Base-by-base conservation (phyloP, 192 early-diverging fungal genomes). In the Lunasporangiospora selenospora region DNA sequence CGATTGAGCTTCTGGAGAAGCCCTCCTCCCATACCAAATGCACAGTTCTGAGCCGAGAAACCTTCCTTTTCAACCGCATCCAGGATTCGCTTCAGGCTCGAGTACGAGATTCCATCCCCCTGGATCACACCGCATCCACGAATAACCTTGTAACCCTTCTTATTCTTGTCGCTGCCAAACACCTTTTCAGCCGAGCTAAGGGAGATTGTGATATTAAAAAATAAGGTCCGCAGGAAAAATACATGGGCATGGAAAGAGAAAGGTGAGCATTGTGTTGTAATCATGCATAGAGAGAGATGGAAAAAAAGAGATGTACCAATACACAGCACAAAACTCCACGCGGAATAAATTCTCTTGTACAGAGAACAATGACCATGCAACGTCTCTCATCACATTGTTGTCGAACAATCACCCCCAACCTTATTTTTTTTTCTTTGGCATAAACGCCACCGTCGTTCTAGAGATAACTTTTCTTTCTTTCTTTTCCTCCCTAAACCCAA, bases 11-110 rank as follows among this genome's bases (percentile, higher is more conserved):
- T 91, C 58, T 94, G 89, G 9, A 96, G 69, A 16, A 96, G 79
- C 2, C 90, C 91, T 54, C 89, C 90, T 37, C 94, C 94, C 94
- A 96, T 96, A 13, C 94, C 94, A 55, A 92, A 91, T 0, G 86
- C 88, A 16, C 91, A 87, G 56, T 86, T 87, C 46, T 90, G 84
- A 36, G 89, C 89, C 9, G 90, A 75, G 59, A 79, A 96, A 8
- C 88, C 88, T 0, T 80, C 88, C 2, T 69, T 67, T 33, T 76
- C 36, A 12, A 89, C 80, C 5, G 85, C 87, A 0, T 62, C 67
- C 16, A 92, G 66, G 33, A 96, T 92, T 0, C 24, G 47, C 15
- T 48, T 44, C 26, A 94, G 58, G 8, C 81, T 78, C 4, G 59
- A 29, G 36, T 80, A 78, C 15, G 78, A 87, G 19, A 96, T 87